phyloP scores from a whole-genome alignment of 257 asterid species.

The Scutellaria baicalensis region DNA sequence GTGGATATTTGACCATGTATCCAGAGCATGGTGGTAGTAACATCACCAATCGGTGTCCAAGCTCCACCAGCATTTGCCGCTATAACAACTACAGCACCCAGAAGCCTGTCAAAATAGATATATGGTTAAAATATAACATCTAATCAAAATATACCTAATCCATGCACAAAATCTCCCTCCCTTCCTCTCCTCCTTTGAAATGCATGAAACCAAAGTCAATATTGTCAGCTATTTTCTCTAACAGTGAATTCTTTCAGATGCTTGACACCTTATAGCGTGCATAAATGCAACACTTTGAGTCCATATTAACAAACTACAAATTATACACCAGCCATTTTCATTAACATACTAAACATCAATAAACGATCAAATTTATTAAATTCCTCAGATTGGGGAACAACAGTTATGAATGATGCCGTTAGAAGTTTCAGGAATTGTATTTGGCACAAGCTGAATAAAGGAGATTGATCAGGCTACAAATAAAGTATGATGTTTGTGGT shows the following conservation, averaged over 20 bases:
- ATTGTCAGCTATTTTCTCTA: background rate
- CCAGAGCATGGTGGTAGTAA: constrained; percentile 99
- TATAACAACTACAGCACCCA: constrained; percentile 90
- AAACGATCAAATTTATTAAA: background rate
- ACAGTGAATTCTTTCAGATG: background rate
- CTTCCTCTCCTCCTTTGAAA: background rate
- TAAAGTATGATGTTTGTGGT: background rate
- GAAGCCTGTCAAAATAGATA: constrained; percentile 54
- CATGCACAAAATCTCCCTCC: background rate
- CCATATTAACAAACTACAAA: background rate
- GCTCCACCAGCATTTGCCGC: constrained; percentile 99
- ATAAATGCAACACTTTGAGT: background rate
- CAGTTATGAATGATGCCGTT: background rate
- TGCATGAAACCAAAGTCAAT: background rate
- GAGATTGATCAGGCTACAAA: constrained; percentile 1
- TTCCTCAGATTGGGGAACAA: background rate
- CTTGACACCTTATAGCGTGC: background rate
- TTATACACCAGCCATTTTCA: background rate
- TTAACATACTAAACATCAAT: background rate
- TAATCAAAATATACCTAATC: background rate
- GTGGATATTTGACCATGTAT: constrained; percentile 97
- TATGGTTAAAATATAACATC: constrained; percentile 1
- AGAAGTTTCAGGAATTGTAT: background rate
- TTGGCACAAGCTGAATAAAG: background rate
- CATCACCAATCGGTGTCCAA: constrained; percentile 99